Base-by-base conservation (phyloP, 306 rosid genomes). In the Herpetospermum pedunculosum region DNA sequence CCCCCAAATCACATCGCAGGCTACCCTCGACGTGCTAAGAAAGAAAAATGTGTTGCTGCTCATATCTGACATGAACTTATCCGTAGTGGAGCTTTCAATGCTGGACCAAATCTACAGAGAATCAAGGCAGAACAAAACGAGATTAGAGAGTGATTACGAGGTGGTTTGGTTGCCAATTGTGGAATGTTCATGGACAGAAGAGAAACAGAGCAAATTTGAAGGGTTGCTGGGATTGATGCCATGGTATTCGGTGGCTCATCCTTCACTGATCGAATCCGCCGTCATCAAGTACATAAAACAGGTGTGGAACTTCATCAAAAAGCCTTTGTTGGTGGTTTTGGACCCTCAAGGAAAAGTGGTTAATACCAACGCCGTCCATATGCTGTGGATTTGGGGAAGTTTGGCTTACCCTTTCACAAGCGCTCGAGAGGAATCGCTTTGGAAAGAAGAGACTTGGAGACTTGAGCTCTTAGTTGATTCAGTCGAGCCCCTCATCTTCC, bases 371-470 rank as follows among this genome's bases (percentile, higher is more conserved):
- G 93, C 90, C 64, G 74, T 88, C 47, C 93, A 86, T 77, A 88
- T 88, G 93, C 81, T 86, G 80, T 88, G 87, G 85, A 88, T 86
- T 76, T 88, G 90, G 90, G 90, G 87, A 76, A 84, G 86, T 43
- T 58, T 72, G 40, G 93, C 90, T 18, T 86, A 80, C 76, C 93
- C 93, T 71, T 86, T 88, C 78, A 86, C 89, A 2, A 88, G 79
- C 63, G 8, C 63, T 8, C 83, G 76, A 71, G 93, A 88, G 74
- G 90, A 88, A 79, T 74, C 80, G 54, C 83, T 88, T 1, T 88
- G 90, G 93, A 84, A 67, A 60, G 90, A 86, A 21, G 93, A 88
- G 70, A 76, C 80, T 11, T 86, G 90, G 90, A 77, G 81, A 64
- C 81, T 86, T 15, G 93, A 84, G 77, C 76, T 86, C 21, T 44